A percentile compares a stretch with the other conserved stretches of the same genome.
These are phyloP conservation scores for Citeromyces hawaiiensis DNA, from an alignment of 1,139 yeast genomes.

Conservation along the genomic window DNA sequence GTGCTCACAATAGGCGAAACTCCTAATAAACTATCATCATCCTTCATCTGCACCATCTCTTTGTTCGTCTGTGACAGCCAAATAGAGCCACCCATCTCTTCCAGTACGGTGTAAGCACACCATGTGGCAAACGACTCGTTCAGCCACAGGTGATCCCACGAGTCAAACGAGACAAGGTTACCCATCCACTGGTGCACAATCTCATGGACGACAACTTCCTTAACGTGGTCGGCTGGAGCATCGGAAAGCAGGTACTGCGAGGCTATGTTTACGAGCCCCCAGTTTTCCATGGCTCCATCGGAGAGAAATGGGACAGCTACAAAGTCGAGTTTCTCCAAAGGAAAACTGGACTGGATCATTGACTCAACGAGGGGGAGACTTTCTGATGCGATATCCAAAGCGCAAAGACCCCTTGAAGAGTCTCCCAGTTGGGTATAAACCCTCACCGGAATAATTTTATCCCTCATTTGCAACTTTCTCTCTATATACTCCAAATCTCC, in stretches of 20 bases:
- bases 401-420: constrained; percentile 26
- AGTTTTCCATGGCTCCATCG: constrained; percentile 74
- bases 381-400: constrained; percentile 30
- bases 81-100: constrained; percentile 18
- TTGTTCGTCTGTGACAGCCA: constrained; percentile 20
- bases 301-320: constrained; percentile 55
- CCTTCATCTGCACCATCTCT: constrained; percentile 26
- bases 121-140: constrained; percentile 69
- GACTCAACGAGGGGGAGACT: constrained; percentile 30
- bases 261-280: constrained; percentile 53
- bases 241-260: constrained; percentile 32
- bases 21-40: constrained; percentile 23
- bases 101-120: constrained; percentile 35
- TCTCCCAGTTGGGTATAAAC: constrained; percentile 46
- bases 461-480: constrained; percentile 12
- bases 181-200: constrained; percentile 74
- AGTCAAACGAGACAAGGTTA: constrained; percentile 47
- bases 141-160: constrained; percentile 58
- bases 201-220: constrained; percentile 56
- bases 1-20: constrained; percentile 16
- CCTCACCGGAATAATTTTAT: constrained; percentile 26
- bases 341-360: constrained; percentile 30
- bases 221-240: constrained; percentile 12
- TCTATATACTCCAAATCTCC: constrained; percentile 51
- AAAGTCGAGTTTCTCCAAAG: constrained; percentile 50